These are phyloP conservation scores for Thielaviopsis punctulata DNA, from an alignment of 2,329 filamentous ascomycete species.

Conservation along the genomic window DNA sequence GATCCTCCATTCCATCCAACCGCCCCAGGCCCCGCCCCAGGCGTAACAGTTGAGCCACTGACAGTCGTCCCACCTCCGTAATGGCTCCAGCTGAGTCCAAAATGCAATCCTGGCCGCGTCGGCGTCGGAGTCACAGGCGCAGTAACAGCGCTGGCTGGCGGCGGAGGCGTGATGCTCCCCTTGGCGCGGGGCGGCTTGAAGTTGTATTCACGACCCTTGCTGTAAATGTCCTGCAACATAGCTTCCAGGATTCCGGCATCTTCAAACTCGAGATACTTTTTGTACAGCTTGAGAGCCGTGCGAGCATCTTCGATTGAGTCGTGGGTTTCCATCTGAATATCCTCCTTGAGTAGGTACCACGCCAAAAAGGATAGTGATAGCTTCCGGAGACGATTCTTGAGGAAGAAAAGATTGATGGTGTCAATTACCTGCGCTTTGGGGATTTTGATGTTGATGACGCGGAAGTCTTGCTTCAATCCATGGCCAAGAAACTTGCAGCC, in stretches of 20 bases:
- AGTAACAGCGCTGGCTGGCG: neutral
- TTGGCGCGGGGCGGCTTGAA: conserved; percentile 31
- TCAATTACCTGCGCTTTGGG: conserved; percentile 83
- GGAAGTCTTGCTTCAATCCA: conserved; percentile 85
- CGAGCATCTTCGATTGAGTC: conserved; percentile 91
- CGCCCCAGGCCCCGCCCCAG: neutral
- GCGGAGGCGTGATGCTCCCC: conserved; percentile 16
- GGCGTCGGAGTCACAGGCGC: neutral
- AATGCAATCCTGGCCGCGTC: neutral
- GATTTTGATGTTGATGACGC: conserved; percentile 94
- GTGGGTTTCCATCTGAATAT: conserved; percentile 83
- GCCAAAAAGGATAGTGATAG: conserved; percentile 82
- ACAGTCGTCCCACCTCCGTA: neutral
- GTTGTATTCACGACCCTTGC: conserved; percentile 28
- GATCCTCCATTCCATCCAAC: conserved; percentile 7
- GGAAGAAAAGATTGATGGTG: conserved; percentile 81
- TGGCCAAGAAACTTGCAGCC: conserved; percentile 91
- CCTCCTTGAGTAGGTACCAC: conserved; percentile 79
- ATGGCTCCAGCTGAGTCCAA: neutral
- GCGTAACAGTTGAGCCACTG: neutral
- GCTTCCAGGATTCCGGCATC: conserved; percentile 70
- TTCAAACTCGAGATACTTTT: conserved; percentile 77
- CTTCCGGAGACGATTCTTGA: conserved; percentile 65
- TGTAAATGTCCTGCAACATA: conserved; percentile 78
- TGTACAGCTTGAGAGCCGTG: conserved; percentile 74